Evolutionary conservation across 768 basidiomycete species (phyloP), one percentile per base, ranked within the genome.

Genomic region (Cystofilobasidium macerans): DNA sequence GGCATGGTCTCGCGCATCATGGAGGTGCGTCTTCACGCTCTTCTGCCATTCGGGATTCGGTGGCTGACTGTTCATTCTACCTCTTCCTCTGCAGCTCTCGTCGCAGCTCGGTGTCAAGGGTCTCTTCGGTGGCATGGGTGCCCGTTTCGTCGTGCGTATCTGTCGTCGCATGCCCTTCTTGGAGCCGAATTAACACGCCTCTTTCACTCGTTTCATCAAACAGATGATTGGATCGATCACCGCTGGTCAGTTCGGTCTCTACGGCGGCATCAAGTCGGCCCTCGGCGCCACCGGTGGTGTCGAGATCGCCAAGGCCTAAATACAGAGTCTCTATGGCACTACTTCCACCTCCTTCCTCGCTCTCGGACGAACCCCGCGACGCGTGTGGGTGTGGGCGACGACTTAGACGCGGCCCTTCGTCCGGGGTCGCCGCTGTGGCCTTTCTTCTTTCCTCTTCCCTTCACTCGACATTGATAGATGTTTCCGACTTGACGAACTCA

Each of bases 161-260:
- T n/a, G n/a, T n/a, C n/a, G n/a, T n/a, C n/a, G n/a, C n/a, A n/a
- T n/a, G n/a, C n/a, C n/a, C n/a, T n/a, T n/a, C n/a, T n/a, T n/a
- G n/a, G n/a, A n/a, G n/a, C n/a, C n/a, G n/a, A n/a, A n/a, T n/a
- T n/a, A n/a, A n/a, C n/a, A n/a, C n/a, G n/a, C n/a, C n/a, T n/a
- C n/a, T n/a, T n/a, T n/a, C n/a, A n/a, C n/a, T n/a, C n/a, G n/a
- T n/a, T n/a, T n/a, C n/a, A n/a, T n/a, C n/a, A n/a, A n/a, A n/a
- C n/a, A n/a, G n/a, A 78, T 79, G 77, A 77, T 78, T 69, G 77
- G 77, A 28, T 77, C 77, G 53, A 72, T 78, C 57, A 78, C 78
- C 58, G 77, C 78, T 63, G 77, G 77, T 70, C 78, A 78, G 73
- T 78, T 76, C 70, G 74, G 73, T 63, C 73, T 76, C 61, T 76